Evolutionary conservation across 2,329 filamentous ascomycete genomes (phyloP).

Genomic region (Talaromyces verruculosus): DNA sequence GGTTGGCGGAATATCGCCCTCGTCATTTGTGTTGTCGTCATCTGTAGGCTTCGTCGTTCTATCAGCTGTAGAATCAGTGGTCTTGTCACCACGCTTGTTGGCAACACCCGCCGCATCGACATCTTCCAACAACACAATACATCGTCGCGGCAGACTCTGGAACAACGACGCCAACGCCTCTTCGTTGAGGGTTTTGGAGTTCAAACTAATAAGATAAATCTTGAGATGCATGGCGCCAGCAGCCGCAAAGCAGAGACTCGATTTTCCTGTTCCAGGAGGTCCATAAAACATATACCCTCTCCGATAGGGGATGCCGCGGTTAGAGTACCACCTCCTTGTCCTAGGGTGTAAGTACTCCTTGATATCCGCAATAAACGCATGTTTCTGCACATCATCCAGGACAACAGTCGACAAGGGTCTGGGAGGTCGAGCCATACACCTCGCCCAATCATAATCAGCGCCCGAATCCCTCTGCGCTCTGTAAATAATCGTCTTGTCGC

Average conservation of each 20-base stretch:
- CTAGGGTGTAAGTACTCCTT: conserved; percentile 57
- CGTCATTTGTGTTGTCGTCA: neutral
- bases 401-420: conserved; percentile 57
- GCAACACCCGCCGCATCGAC: conserved; percentile 72
- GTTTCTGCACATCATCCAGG: conserved; percentile 52
- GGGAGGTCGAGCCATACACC: conserved; percentile 47
- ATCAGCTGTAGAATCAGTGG: conserved; percentile 40
- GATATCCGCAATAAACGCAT: conserved; percentile 53
- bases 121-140: conserved; percentile 73
- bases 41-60: conserved; percentile 18
- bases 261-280: conserved; percentile 78
- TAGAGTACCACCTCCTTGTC: conserved; percentile 70
- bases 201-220: conserved; percentile 71
- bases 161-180: conserved; percentile 66
- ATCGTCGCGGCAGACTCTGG: conserved; percentile 64
- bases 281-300: conserved; percentile 81
- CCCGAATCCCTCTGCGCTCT: conserved; percentile 30
- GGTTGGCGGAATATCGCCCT: neutral
- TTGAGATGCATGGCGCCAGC: conserved; percentile 69
- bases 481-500: conserved; percentile 41
- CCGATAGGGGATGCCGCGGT: conserved; percentile 80
- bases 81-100: conserved; percentile 44
- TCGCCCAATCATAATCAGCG: conserved; percentile 31
- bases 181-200: conserved; percentile 62
- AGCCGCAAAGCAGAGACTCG: conserved; percentile 67